phyloP scores from a whole-genome alignment of 441 rosid species.

The Mallotus repandus region DNA sequence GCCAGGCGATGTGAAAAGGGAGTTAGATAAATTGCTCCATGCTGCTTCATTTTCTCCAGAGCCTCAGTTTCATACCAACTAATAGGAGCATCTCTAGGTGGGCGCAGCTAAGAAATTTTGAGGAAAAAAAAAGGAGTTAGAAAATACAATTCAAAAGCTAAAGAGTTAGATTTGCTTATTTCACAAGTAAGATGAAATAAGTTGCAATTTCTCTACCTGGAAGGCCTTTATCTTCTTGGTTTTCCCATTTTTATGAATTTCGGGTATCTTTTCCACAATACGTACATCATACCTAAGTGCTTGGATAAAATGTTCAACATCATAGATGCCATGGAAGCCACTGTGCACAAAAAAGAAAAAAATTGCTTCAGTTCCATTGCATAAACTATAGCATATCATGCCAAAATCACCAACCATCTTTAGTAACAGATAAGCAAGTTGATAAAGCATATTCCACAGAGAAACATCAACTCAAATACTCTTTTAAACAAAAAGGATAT shows the following conservation, averaged over 20 bases:
- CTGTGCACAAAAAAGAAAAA: slow-evolving; percentile 37
- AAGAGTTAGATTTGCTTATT: slow-evolving; percentile 5
- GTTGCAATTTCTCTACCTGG: slow-evolving; percentile 51
- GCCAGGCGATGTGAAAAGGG: slow-evolving; percentile 98
- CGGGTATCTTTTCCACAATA: slow-evolving; percentile 88
- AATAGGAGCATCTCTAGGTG: slow-evolving; percentile 90
- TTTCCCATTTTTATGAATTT: slow-evolving; percentile 84
- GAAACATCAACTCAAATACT: neutral
- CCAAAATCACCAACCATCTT: neutral
- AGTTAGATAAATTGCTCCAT: slow-evolving; percentile 91
- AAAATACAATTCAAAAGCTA: slow-evolving; percentile 8
- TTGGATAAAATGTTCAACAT: slow-evolving; percentile 85
- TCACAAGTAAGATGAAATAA: neutral
- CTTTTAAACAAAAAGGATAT: too few relatives aligned
- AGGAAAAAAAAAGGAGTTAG: neutral
- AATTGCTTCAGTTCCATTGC: slow-evolving; percentile 14
- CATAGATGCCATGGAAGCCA: slow-evolving; percentile 94
- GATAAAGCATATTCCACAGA: neutral
- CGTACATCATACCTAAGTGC: slow-evolving; percentile 75
- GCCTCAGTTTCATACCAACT: slow-evolving; percentile 85
- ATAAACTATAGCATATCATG: neutral
- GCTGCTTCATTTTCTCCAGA: slow-evolving; percentile 83
- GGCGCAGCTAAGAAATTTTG: slow-evolving; percentile 53
- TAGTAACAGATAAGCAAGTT: neutral
- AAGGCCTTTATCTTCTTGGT: slow-evolving; percentile 77